These are phyloP conservation scores for Hibiscus syriacus DNA, from an alignment of 345 rosid genomes.

Conservation along the genomic window DNA sequence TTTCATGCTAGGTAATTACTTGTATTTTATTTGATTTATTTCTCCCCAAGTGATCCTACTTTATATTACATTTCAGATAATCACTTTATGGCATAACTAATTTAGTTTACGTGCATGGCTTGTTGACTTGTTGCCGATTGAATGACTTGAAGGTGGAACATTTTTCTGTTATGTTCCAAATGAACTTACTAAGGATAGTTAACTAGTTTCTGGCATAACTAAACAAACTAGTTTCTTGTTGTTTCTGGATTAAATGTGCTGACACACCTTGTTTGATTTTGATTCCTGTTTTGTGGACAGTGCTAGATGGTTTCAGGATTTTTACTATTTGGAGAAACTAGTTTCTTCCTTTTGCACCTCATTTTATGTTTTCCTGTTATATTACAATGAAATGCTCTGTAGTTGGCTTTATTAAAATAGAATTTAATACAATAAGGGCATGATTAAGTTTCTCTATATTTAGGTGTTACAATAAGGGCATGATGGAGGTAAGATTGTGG, in stretches of 20 bases:
- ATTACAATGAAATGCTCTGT: no score
- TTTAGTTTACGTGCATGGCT: background rate
- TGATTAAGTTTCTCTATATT: background rate
- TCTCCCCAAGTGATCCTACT: background rate
- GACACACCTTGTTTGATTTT: background rate
- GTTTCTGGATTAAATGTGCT: background rate
- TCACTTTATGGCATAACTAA: background rate
- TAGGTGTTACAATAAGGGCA: background rate
- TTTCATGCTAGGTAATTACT: constrained; percentile 11
- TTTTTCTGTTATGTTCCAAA: background rate
- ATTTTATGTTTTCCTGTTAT: background rate
- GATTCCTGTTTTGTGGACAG: background rate
- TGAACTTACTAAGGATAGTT: background rate
- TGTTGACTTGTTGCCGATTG: background rate
- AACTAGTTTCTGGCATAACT: no score
- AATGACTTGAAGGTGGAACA: background rate
- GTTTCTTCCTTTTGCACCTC: background rate
- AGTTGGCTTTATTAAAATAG: background rate
- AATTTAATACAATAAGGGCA: background rate
- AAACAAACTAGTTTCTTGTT: no score
- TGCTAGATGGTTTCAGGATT: background rate
- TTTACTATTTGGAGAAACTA: background rate
- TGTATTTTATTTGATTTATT: background rate
- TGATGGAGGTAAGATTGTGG: no score
- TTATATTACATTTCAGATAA: background rate